Base-by-base conservation (phyloP, 345 rosid species). In the Acer campestre region DNA sequence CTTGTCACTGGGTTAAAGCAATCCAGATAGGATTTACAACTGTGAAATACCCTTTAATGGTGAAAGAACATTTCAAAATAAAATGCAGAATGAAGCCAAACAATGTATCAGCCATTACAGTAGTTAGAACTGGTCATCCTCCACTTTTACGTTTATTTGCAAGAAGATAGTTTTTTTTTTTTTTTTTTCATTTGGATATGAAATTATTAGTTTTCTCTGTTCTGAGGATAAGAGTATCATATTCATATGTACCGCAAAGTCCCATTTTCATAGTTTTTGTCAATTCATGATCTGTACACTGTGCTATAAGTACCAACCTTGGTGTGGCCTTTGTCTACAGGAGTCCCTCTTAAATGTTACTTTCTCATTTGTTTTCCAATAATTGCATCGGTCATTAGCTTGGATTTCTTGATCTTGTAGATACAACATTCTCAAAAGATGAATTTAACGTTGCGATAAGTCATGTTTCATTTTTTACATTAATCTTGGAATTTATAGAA, bases 191-290 rank as follows among this genome's bases (percentile, higher is more conserved):
- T 48, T 40, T 76, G 17, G 22, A 58, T 13, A 22, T 23, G 22
- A 40, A 56, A 68, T 75, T 38, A 46, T 48, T 46, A 9, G 23
- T 59, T 63, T 65, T 71, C 44, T 71, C 46, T 12, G 20, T 73
- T 66, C 6, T 44, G 40, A 10, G 55, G n/a, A 27, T 42, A 29
- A 17, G 66, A 56, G 3, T 70, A 27, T 49, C 18, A 17, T 49
- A 48, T 3, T 7, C 61, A 68, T 49, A 14, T 49, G 22, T 51
- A 8, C 58, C 1, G 18, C 22, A 4, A 70, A 70, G 40, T 69
- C 23, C 29, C 14, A 7, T 18, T 16, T 31, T 7, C 64, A 35
- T 55, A 29, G 64, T 31, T 53, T 4, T 10, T 4, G 22, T 56
- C 29, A n/a, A 17, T 17, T 29, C 62, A 27, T 70, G 23, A 53